phyloP scores from a whole-genome alignment of 768 basidiomycete species.

The Lactarius trivialis region DNA sequence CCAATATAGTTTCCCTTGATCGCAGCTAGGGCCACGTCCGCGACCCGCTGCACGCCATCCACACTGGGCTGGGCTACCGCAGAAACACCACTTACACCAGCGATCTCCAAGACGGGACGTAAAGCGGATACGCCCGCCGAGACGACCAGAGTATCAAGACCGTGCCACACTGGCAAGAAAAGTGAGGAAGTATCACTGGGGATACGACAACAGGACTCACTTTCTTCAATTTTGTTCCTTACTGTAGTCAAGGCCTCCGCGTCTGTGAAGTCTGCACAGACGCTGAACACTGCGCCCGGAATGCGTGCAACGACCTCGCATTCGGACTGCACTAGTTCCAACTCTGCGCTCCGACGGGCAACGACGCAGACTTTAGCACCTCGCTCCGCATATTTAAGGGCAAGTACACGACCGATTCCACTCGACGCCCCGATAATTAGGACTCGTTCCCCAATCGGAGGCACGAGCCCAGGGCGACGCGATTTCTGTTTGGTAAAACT shows the following conservation, averaged over 20 bases:
- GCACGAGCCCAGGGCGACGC: slow-evolving; percentile 34
- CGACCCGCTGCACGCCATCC: slow-evolving; percentile 53
- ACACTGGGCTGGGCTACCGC: slow-evolving; percentile 34
- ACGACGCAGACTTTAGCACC: slow-evolving; percentile 73
- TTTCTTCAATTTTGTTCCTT: slow-evolving; percentile 43
- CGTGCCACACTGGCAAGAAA: slow-evolving; percentile 56
- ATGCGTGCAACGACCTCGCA: slow-evolving; percentile 34
- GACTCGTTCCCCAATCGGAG: slow-evolving; percentile 56
- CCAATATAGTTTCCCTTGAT: slow-evolving; percentile 61
- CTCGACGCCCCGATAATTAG: slow-evolving; percentile 79
- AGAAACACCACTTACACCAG: slow-evolving; percentile 43
- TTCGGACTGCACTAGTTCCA: slow-evolving; percentile 56
- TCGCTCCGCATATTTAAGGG: slow-evolving; percentile 61
- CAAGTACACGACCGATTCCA: slow-evolving; percentile 72
- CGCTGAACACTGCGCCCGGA: slow-evolving; percentile 36
- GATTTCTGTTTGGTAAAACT: slow-evolving; percentile 5
- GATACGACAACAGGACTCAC: slow-evolving; percentile 36
- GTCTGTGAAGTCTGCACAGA: slow-evolving; percentile 57
- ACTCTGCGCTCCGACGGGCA: slow-evolving; percentile 49
- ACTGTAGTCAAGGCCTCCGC: slow-evolving; percentile 62
- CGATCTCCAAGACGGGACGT: slow-evolving; percentile 64
- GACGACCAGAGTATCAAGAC: slow-evolving; percentile 77
- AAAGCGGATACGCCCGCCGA: slow-evolving; percentile 81
- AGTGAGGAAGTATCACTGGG: background rate
- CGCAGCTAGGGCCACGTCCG: slow-evolving; percentile 52